These are phyloP conservation scores for Neurospora sublineolata DNA, from an alignment of 495 filamentous ascomycete species.

Conservation along the genomic window DNA sequence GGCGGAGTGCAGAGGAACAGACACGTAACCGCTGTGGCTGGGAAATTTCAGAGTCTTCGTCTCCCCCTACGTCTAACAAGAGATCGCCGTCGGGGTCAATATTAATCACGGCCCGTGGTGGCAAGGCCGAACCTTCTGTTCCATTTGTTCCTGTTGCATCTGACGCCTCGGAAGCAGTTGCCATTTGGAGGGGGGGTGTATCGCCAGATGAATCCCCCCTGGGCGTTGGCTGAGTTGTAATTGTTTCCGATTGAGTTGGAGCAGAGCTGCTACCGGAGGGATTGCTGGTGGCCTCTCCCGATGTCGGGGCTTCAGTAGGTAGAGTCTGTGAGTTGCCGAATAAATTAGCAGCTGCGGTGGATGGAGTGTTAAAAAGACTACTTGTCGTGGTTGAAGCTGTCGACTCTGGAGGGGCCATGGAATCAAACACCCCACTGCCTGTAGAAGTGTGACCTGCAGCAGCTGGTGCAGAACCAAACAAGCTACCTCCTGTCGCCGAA, in stretches of 20 bases:
- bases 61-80: not conserved
- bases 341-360: not conserved
- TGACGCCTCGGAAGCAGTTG: not conserved
- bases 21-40: slow-evolving; percentile 8
- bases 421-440: not conserved
- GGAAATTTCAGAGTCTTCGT: not conserved
- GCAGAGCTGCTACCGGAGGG: not conserved
- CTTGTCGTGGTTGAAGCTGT: not conserved
- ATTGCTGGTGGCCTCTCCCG: not conserved
- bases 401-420: not conserved
- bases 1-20: slow-evolving; percentile 12
- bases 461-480: too few species aligned
- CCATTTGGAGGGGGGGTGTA: not conserved
- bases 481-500: too few species aligned
- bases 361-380: not conserved
- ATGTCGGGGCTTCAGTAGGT: not conserved
- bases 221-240: not conserved
- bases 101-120: not conserved
- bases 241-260: not conserved
- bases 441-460: too few species aligned
- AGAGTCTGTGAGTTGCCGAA: not conserved
- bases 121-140: rapidly evolving
- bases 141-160: not conserved
- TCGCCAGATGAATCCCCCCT: not conserved
- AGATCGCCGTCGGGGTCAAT: slow-evolving; percentile 5